These are phyloP conservation scores for Handroanthus guayacan DNA, from an alignment of 257 asterid species.

Conservation along the genomic window DNA sequence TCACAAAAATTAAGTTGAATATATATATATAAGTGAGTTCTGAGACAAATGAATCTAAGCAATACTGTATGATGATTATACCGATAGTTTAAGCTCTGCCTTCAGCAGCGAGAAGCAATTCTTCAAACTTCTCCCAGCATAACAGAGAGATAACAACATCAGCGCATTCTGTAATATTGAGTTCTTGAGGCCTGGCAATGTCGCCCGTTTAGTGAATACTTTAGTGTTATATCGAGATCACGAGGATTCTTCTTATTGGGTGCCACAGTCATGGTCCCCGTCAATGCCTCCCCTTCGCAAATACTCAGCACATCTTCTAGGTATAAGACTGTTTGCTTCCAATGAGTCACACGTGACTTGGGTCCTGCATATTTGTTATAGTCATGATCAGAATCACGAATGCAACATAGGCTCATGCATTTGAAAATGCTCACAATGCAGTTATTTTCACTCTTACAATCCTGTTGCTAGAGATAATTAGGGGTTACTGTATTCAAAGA, in stretches of 20 bases:
- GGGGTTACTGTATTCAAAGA: background rate
- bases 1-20: too few species aligned
- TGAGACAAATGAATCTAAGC: too few species aligned
- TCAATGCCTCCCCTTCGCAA: conserved; percentile 83
- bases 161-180: conserved; percentile 78
- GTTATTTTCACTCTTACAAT: background rate
- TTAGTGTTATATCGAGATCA: conserved; percentile 82
- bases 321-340: conserved; percentile 97
- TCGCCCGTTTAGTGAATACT: conserved; percentile 73
- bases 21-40: too few species aligned
- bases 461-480: background rate
- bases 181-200: conserved; percentile 72
- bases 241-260: conserved; percentile 96
- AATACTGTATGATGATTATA: too few species aligned
- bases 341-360: conserved; percentile 87
- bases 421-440: background rate
- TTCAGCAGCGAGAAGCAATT: too few species aligned
- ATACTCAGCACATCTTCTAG: conserved; percentile 86
- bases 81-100: too few species aligned
- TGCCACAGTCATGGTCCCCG: conserved; percentile 74
- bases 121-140: too few species aligned
- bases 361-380: conserved; percentile 59
- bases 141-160: background rate
- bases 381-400: background rate
- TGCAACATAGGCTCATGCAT: background rate